phyloP scores from a whole-genome alignment of 176 grass and related monocot genomes.

The Oryza brachyantha region DNA sequence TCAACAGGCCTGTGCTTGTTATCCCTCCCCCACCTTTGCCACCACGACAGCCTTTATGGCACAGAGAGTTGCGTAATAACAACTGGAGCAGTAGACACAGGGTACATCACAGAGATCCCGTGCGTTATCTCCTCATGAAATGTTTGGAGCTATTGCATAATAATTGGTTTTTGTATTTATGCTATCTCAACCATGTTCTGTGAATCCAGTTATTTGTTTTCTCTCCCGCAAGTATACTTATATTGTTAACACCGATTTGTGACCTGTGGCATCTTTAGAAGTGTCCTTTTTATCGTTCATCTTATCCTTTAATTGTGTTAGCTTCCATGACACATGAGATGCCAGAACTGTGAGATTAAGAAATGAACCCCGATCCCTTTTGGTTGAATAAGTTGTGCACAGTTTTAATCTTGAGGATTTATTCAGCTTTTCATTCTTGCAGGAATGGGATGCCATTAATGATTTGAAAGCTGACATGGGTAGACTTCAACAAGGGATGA shows the following conservation, averaged over 20 bases:
- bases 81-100: slow-evolving; percentile 63
- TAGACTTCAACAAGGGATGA: slow-evolving; percentile 86
- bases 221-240: neutral
- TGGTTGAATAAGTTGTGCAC: neutral
- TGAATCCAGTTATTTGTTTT: neutral
- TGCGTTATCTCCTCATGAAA: slow-evolving; percentile 30
- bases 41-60: slow-evolving; percentile 72
- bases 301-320: neutral
- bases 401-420: neutral
- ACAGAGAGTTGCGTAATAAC: slow-evolving; percentile 59
- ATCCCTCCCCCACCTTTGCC: slow-evolving; percentile 82
- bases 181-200: neutral
- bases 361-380: neutral
- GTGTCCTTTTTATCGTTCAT: neutral
- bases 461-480: slow-evolving; percentile 86
- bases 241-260: neutral
- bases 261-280: neutral
- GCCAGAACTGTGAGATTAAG: neutral
- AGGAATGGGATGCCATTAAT: slow-evolving; percentile 96
- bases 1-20: slow-evolving; percentile 51
- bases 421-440: slow-evolving; percentile 33
- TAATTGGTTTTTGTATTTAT: neutral
- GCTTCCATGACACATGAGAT: neutral
- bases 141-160: slow-evolving; percentile 1
- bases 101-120: slow-evolving; percentile 54